Percentiles rank a stretch among this genome's conserved stretches.
Evolutionary conservation across 352 stramenopile species (phyloP).

Genomic region (Pythium vanterpoolii): DNA sequence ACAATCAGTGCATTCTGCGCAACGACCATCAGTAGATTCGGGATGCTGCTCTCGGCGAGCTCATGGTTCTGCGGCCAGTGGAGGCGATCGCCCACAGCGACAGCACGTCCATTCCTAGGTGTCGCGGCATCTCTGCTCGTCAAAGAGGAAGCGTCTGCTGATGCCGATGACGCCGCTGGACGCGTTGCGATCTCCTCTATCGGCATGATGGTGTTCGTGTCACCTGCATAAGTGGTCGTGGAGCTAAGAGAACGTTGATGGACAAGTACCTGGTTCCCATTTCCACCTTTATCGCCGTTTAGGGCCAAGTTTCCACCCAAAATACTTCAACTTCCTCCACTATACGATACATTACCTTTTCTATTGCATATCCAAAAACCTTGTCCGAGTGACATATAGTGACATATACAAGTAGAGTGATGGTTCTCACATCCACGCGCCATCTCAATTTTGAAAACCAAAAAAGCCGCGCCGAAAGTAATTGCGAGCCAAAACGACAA

Average conservation of each 20-base stretch:
- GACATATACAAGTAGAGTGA: conserved; percentile 6
- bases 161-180: not conserved
- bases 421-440: not conserved
- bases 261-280: not conserved
- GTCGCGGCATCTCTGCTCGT: not conserved
- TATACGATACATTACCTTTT: not conserved
- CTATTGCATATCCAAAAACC: not conserved
- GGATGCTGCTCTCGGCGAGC: conserved; percentile 29
- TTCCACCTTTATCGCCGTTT: too few species aligned
- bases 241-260: not conserved
- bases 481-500: not conserved
- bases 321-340: conserved; percentile 9
- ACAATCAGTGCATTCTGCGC: conserved; percentile 33
- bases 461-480: not conserved
- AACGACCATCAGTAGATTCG: conserved; percentile 21
- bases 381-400: not conserved
- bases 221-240: not conserved
- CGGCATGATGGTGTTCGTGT: not conserved
- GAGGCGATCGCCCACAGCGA: conserved; percentile 11
- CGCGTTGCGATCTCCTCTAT: not conserved
- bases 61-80: conserved; percentile 27
- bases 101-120: not conserved
- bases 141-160: not conserved
- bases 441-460: conserved; percentile 7
- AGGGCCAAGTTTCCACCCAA: not conserved